Conservation (phyloP, 2,329 filamentous ascomycete genomes). For the Coniochaeta prunicola region DNA sequence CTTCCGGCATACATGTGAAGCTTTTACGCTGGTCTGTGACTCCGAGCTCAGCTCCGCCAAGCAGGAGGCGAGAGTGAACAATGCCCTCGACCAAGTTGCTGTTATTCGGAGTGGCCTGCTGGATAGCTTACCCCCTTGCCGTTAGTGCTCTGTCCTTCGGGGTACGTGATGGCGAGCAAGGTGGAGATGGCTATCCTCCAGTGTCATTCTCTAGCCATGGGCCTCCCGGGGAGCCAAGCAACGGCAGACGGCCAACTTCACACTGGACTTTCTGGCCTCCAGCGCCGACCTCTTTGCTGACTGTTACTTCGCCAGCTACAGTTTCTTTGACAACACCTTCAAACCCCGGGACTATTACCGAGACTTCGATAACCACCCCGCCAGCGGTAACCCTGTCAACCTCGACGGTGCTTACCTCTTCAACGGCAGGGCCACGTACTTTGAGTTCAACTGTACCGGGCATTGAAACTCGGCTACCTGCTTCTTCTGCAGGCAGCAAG, state of each 20-base stretch:
- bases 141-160: constrained; percentile 5
- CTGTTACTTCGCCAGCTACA: neutral
- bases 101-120: constrained; percentile 7
- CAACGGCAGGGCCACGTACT: neutral
- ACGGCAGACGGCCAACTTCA: neutral
- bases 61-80: neutral
- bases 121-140: constrained; percentile 5
- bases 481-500: neutral
- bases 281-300: neutral
- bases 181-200: neutral
- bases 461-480: neutral
- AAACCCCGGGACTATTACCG: neutral
- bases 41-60: neutral
- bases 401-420: neutral
- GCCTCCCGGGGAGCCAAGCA: neutral
- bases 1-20: neutral
- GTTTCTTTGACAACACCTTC: neutral
- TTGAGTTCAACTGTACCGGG: neutral
- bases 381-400: neutral
- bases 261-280: neutral
- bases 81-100: constrained; percentile 12
- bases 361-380: neutral
- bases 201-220: neutral
- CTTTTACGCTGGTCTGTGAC: neutral
- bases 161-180: constrained; percentile 2